Conservation (phyloP, 73 alveolate species). For the Effrenium voratum region DNA sequence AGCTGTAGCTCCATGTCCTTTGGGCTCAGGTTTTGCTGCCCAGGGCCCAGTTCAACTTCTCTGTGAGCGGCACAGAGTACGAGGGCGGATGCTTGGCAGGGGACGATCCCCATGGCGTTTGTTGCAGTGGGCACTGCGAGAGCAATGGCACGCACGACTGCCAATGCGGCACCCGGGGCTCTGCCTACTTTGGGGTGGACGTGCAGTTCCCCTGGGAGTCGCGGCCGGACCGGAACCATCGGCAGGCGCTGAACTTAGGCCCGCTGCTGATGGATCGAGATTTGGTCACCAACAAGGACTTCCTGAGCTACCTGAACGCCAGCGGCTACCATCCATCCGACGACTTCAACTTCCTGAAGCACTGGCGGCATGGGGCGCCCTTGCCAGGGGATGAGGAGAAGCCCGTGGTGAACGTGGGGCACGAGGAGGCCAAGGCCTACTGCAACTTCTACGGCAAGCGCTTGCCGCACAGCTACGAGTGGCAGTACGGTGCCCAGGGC, state of each 20-base stretch:
- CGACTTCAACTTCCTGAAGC: slow-evolving; percentile 68
- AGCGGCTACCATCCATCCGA: slow-evolving; percentile 78
- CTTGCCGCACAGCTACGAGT: slow-evolving; percentile 84
- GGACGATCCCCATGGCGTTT: slow-evolving; percentile 34
- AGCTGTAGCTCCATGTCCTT: background rate
- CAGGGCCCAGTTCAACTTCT: slow-evolving; percentile 35
- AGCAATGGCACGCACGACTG: slow-evolving; percentile 34
- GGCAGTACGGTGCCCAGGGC: slow-evolving; percentile 91
- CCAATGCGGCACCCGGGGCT: slow-evolving; percentile 43
- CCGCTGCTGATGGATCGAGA: slow-evolving; percentile 53
- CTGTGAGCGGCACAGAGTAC: slow-evolving; percentile 64
- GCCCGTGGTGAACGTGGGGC: slow-evolving; percentile 67
- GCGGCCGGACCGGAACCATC: slow-evolving; percentile 49
- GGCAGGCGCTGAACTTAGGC: slow-evolving; percentile 17
- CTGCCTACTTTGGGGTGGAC: slow-evolving; percentile 71
- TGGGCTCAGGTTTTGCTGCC: slow-evolving; percentile 20
- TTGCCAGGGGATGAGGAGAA: slow-evolving; percentile 77
- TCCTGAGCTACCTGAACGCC: slow-evolving; percentile 1
- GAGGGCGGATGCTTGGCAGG: slow-evolving; percentile 58
- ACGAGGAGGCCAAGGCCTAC: slow-evolving; percentile 41
- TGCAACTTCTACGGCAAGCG: slow-evolving; percentile 77
- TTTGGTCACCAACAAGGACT: slow-evolving; percentile 66
- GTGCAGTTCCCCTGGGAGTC: slow-evolving; percentile 79
- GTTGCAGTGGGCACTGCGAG: slow-evolving; percentile 10
- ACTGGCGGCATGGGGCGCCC: slow-evolving; percentile 52